Evolutionary conservation across 1,284 basidiomycete genomes (phyloP).

Genomic region (Rhodotorula sp.): DNA sequence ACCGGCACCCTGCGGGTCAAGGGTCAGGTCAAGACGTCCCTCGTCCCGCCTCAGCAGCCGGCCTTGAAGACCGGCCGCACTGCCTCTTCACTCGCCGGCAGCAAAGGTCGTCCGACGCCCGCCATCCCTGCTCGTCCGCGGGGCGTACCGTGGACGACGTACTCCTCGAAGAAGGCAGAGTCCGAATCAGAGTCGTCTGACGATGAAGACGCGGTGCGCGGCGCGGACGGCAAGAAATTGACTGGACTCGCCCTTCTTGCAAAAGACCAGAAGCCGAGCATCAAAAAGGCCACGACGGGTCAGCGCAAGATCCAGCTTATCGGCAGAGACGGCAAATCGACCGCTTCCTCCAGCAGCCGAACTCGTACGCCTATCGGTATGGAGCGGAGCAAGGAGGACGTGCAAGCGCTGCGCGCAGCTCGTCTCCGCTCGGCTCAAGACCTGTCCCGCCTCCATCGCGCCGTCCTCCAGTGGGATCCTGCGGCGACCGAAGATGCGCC

Average conservation of each 20-base stretch:
- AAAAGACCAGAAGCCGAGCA: conserved; percentile 60
- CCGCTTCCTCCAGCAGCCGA: neutral
- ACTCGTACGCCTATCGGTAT: conserved; percentile 43
- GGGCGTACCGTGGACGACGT: conserved; percentile 40
- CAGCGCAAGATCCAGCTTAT: conserved; percentile 34
- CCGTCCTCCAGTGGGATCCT: conserved; percentile 79
- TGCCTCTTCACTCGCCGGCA: neutral
- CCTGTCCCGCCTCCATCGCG: conserved; percentile 71
- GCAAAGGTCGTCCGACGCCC: neutral
- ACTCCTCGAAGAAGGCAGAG: conserved; percentile 40
- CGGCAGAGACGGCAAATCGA: conserved; percentile 42
- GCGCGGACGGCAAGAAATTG: conserved; percentile 41
- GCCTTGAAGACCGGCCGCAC: too few species aligned
- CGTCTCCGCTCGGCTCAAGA: conserved; percentile 77
- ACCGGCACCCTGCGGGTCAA: conserved; percentile 13
- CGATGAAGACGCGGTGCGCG: conserved; percentile 56
- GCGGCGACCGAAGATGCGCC: conserved; percentile 47
- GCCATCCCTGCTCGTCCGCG: conserved; percentile 20
- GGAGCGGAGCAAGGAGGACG: conserved; percentile 59
- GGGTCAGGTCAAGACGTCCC: conserved; percentile 7
- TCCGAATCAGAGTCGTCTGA: conserved; percentile 55
- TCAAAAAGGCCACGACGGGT: conserved; percentile 64
- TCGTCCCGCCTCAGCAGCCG: too few species aligned
- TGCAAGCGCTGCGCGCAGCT: conserved; percentile 52
- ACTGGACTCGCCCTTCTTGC: conserved; percentile 61